Percentiles rank a stretch among this genome's conserved stretches.
These are phyloP conservation scores for Hymenotorrendiella dingleyae DNA, from an alignment of 2,329 filamentous ascomycete genomes.

Conservation along the genomic window DNA sequence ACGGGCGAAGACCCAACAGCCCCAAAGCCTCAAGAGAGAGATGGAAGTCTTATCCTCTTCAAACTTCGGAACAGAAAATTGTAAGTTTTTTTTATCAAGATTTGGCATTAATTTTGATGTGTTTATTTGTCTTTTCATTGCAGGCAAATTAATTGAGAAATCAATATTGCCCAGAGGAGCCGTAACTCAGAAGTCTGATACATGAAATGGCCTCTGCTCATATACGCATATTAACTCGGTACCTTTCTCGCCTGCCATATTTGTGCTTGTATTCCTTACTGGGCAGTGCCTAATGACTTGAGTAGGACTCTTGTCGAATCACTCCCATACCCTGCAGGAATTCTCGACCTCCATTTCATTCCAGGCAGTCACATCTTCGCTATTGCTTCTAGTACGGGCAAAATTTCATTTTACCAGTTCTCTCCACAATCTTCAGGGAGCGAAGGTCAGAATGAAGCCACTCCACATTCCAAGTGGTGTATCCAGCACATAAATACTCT, in stretches of 20 bases:
- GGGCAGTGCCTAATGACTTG: conserved; percentile 8
- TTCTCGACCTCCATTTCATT: conserved; percentile 82
- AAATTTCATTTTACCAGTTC: conserved; percentile 58
- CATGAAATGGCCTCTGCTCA: too few relatives aligned
- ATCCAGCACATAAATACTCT: conserved; percentile 37
- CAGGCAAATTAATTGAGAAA: too few relatives aligned
- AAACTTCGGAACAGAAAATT: conserved; percentile 43
- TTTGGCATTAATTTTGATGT: not conserved
- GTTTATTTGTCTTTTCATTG: conserved; percentile 6
- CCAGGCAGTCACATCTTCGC: conserved; percentile 53
- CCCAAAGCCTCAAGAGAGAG: conserved; percentile 54
- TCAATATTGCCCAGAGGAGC: too few relatives aligned
- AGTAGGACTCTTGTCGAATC: conserved; percentile 52
- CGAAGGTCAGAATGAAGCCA: not conserved
- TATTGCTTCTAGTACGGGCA: conserved; percentile 71
- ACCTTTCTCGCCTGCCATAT: too few relatives aligned
- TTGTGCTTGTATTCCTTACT: too few relatives aligned
- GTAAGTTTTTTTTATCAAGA: conserved; percentile 42
- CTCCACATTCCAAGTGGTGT: not conserved
- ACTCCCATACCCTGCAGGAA: conserved; percentile 59
- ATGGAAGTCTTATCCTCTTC: conserved; percentile 69
- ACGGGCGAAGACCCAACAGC: conserved; percentile 16
- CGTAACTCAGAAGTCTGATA: too few relatives aligned
- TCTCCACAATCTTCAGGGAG: conserved; percentile 7
- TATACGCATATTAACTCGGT: too few relatives aligned